Conservation (phyloP, 2,329 filamentous ascomycete species). For the Pestalotiopsis fici region DNA sequence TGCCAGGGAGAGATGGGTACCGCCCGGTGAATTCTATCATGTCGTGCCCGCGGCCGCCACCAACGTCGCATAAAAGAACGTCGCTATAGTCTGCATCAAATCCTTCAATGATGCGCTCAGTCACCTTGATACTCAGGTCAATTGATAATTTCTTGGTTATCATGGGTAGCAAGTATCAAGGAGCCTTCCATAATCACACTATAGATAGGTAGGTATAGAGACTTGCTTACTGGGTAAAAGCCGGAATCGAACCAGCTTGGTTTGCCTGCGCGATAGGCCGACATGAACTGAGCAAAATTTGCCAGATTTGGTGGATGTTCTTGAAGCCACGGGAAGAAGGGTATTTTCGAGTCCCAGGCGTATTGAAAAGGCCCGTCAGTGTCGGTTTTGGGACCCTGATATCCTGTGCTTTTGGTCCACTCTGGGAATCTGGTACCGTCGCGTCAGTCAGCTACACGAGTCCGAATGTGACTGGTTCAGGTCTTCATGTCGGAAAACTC, state of each 20-base stretch:
- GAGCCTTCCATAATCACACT: too few species aligned
- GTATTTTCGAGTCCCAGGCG: neutral
- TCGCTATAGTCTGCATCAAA: constrained; percentile 2
- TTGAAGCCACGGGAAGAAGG: neutral
- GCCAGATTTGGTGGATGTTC: neutral
- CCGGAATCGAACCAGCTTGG: neutral
- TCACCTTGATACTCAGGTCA: neutral
- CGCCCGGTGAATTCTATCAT: neutral
- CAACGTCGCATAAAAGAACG: neutral
- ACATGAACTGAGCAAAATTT: constrained; percentile 1
- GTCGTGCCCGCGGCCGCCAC: neutral
- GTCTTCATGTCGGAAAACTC: neutral
- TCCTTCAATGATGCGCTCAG: neutral
- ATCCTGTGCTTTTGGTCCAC: neutral
- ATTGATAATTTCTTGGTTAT: neutral
- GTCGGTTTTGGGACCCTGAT: neutral
- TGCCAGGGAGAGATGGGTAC: neutral
- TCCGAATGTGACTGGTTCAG: too few species aligned
- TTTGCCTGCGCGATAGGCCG: neutral
- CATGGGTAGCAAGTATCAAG: too few species aligned
- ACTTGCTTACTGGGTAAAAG: neutral
- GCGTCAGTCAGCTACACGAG: neutral
- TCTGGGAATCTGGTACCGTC: neutral
- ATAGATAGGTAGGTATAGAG: too few species aligned
- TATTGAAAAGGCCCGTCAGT: constrained; percentile 1